A percentile compares a stretch with the other conserved stretches of the same genome.
phyloP scores from a whole-genome alignment of 139 green algal genomes.

The Mychonastes homosphaera region DNA sequence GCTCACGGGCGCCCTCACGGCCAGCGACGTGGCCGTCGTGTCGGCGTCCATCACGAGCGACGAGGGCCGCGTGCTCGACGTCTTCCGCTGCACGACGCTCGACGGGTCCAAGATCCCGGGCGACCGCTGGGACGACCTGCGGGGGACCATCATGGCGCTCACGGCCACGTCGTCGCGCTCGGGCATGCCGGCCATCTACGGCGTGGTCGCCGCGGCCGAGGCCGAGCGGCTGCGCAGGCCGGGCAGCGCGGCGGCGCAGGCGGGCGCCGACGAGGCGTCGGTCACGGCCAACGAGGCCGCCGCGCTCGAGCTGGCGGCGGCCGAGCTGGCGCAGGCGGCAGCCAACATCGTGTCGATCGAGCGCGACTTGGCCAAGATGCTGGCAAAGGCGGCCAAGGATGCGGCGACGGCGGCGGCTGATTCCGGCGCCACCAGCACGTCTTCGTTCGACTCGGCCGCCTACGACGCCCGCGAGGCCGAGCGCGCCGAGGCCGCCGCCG shows the following conservation, averaged over 20 bases:
- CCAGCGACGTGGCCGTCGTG: constrained; percentile 47
- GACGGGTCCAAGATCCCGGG: constrained; percentile 46
- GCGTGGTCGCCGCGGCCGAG: constrained; percentile 51
- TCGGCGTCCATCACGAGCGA: constrained; percentile 56
- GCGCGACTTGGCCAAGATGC: constrained; percentile 51
- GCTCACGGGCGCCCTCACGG: constrained; percentile 49
- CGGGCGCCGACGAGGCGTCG: background rate
- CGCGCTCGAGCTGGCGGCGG: constrained; percentile 67
- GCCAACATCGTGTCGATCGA: constrained; percentile 63
- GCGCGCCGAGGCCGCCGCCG: constrained; percentile 58
- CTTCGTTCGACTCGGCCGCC: background rate
- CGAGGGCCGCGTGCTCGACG: constrained; percentile 47
- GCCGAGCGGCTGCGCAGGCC: constrained; percentile 32
- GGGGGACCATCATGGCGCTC: constrained; percentile 37
- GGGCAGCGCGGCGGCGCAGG: background rate
- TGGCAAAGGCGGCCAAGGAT: constrained; percentile 12
- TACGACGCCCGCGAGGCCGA: constrained; percentile 29
- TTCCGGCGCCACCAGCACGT: background rate
- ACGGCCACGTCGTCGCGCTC: constrained; percentile 35
- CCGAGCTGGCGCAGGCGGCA: constrained; percentile 74
- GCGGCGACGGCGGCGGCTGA: too few species aligned
- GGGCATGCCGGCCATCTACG: constrained; percentile 72
- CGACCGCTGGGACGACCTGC: constrained; percentile 30
- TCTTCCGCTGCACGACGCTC: constrained; percentile 53
- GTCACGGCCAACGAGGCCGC: constrained; percentile 32